A percentile compares a stretch with the other conserved stretches of the same genome.
These are phyloP conservation scores for Naematelia encephala DNA, from an alignment of 768 basidiomycete genomes.

Conservation along the genomic window DNA sequence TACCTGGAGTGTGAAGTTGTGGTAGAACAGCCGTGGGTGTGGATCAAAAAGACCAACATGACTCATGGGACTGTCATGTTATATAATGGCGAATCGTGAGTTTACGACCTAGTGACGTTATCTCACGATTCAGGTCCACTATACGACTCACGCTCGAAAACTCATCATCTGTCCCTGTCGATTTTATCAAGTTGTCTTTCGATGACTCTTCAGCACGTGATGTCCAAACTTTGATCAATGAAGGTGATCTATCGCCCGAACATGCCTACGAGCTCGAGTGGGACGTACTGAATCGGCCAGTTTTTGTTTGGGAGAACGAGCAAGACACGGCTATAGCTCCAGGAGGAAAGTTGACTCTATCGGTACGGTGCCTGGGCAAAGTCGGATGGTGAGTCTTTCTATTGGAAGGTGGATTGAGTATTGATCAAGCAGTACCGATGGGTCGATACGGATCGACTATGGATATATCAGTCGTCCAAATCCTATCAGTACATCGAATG, in stretches of 20 bases:
- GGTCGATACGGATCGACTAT: constrained; percentile 79
- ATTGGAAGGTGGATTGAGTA: neutral
- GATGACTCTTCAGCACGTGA: constrained; percentile 82
- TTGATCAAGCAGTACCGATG: constrained; percentile 60
- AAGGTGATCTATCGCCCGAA: constrained; percentile 74
- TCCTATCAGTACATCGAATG: constrained; percentile 25
- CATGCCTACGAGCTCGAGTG: constrained; percentile 89
- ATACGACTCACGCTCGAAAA: constrained; percentile 88
- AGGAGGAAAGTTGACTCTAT: constrained; percentile 66
- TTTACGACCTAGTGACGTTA: neutral
- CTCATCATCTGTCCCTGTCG: constrained; percentile 72
- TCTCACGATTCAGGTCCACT: constrained; percentile 60
- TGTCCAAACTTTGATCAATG: constrained; percentile 71
- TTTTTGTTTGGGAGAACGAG: constrained; percentile 69
- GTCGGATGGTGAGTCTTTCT: constrained; percentile 71
- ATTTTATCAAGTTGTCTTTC: constrained; percentile 81
- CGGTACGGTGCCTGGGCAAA: constrained; percentile 78
- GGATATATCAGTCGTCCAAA: constrained; percentile 56
- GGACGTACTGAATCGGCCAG: constrained; percentile 69
- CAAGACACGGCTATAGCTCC: constrained; percentile 61
- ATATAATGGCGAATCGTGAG: constrained; percentile 87
- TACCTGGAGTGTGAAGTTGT: constrained; percentile 74
- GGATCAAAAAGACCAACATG: constrained; percentile 80
- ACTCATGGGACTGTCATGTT: constrained; percentile 93
- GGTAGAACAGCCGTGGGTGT: constrained; percentile 78